A percentile compares a stretch with the other conserved stretches of the same genome.
Evolutionary conservation across 192 early-diverging fungal species (phyloP).

Genomic region (Entomortierella beljakovae): DNA sequence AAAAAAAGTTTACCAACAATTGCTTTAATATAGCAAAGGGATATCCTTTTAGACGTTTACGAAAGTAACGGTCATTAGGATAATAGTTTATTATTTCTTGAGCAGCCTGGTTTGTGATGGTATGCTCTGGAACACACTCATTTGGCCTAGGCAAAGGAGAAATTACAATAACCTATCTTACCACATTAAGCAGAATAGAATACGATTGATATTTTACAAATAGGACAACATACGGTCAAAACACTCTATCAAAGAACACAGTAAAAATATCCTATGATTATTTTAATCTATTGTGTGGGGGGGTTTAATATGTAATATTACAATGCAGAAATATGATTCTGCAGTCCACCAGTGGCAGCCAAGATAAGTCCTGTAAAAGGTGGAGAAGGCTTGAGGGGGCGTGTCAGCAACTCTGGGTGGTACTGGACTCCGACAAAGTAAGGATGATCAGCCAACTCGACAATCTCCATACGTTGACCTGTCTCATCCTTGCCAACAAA

Average conservation of each 20-base stretch:
- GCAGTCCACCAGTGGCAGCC: constrained; percentile 74
- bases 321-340: constrained; percentile 32
- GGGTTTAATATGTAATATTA: constrained; percentile 16
- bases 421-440: constrained; percentile 96
- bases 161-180: too few species aligned
- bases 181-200: too few species aligned
- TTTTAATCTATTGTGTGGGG: too few species aligned
- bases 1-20: not conserved
- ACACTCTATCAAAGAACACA: too few species aligned
- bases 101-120: constrained; percentile 2
- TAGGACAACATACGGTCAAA: too few species aligned
- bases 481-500: constrained; percentile 95
- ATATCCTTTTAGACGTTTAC: too few species aligned
- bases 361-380: constrained; percentile 92
- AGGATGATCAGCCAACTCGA: constrained; percentile 89
- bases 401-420: constrained; percentile 97
- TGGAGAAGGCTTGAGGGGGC: constrained; percentile 92
- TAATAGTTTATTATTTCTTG: not conserved
- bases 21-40: too few species aligned
- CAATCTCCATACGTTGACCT: constrained; percentile 96
- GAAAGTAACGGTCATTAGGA: too few species aligned
- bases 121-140: constrained; percentile 1
- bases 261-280: too few species aligned
- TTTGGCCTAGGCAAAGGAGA: not conserved
- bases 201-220: too few species aligned